Evolutionary conservation across 2,329 filamentous ascomycete genomes (phyloP), one percentile per base, ranked within the genome.

Genomic region (Tolypocladium amazonense): DNA sequence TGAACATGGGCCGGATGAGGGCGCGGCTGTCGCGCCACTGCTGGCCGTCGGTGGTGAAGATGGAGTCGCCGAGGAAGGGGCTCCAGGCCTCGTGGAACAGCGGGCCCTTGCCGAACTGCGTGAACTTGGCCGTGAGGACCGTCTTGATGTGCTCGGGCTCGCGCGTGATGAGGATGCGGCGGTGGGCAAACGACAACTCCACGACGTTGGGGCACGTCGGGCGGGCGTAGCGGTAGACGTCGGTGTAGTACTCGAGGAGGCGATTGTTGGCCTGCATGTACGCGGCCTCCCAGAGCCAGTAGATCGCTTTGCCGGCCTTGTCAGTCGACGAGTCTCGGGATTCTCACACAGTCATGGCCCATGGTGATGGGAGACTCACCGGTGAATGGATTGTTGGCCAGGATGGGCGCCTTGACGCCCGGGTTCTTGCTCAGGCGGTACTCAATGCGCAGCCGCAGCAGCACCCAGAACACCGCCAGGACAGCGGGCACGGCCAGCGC

Each of bases 81-180:
- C 83, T 79, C 88, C 88, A 95, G 57, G 92, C 87, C 11, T 73
- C 66, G 66, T 92, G 87, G 75, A 96, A 96, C 27, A 78, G 73
- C 62, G 85, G 75, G 8, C 92, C 91, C 71, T 96, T 92, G 66
- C 92, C 92, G 69, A 87, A 97, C 69, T 96, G 89, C 47, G 65
- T 59, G 69, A 97, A 97, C 69, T 96, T 90, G 1, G 88, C 88
- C 0, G 92, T 89, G n/a, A 97, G 79, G 27, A 97, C 81, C 7
- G 92, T 90, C 72, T 96, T 96, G 76, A 96, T 88, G 70, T 96
- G 96, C 68, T 95, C 90, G 0, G 89, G 88, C 65, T 96, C 91
- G 6, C 83, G 83, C 0, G 92, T 96, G 67, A 94, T 79, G 59
- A 96, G 73, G 23, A 88, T 72, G n/a, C 89, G 83, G 56, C 75